phyloP scores from a whole-genome alignment of 257 asterid species.

The Nicotiana noctiflora region DNA sequence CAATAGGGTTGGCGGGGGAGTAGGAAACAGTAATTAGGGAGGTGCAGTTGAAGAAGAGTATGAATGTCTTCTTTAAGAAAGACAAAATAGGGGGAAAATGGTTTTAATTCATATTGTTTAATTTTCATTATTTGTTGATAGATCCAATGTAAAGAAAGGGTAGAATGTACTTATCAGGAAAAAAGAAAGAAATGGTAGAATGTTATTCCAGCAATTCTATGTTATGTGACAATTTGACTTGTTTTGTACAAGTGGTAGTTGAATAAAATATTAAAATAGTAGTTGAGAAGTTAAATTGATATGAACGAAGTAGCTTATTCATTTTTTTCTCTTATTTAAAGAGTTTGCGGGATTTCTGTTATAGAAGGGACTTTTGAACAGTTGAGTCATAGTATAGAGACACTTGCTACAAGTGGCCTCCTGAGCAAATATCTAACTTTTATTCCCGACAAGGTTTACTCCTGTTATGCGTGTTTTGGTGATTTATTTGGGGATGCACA shows the following conservation, averaged over 20 bases:
- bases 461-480: neutral
- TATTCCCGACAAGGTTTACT: neutral
- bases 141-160: neutral
- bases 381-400: neutral
- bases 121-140: neutral
- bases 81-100: neutral
- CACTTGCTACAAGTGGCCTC: neutral
- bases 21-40: neutral
- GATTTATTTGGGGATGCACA: neutral
- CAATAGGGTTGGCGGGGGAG: neutral
- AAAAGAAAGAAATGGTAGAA: too few relatives aligned
- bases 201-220: too few relatives aligned
- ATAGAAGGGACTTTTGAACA: neutral
- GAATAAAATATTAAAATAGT: neutral
- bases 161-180: too few relatives aligned
- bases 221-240: neutral
- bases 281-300: neutral
- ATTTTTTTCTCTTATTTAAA: neutral
- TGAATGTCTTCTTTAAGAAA: neutral
- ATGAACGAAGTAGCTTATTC: neutral
- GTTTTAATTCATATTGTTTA: neutral
- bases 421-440: neutral
- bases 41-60: neutral
- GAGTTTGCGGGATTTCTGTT: neutral
- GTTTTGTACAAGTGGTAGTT: neutral